Evolutionary conservation across 2,329 filamentous ascomycete species (phyloP), one percentile per base, ranked within the genome.

Genomic region (Scopulariopsis brevicaulis): DNA sequence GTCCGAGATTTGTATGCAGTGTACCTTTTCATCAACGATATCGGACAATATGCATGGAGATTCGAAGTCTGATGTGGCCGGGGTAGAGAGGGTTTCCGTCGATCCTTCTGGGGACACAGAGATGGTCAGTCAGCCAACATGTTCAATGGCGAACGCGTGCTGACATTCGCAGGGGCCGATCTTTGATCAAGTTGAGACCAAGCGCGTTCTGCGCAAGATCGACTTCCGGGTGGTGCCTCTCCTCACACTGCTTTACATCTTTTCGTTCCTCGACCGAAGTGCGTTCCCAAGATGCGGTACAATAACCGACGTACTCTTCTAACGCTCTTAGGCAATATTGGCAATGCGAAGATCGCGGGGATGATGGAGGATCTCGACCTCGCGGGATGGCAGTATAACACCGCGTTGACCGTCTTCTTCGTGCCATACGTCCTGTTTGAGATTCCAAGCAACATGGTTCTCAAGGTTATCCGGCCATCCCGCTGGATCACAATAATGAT

Each of bases 311-410:
- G n/a, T n/a, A n/a, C n/a, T n/a, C n/a, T n/a, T n/a, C n/a, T n/a
- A n/a, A n/a, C n/a, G n/a, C n/a, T n/a, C n/a, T n/a, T n/a, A n/a
- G n/a, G n/a, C n/a, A 90, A 90, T 65, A 90, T 90, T 58, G 82
- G 83, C 48, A 86, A 86, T 70, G 83, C 83, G n/a, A 73, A 78
- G 10, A 72, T 87, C 1, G 84, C 83, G 62, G 78, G 78, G 1
- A 62, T 87, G 40, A 81, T 85, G 65, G 69, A 77, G 25, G 83
- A 86, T 58, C 72, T 87, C 3, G 71, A 74, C 12, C 70, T 89
- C 62, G 65, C 67, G 34, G 74, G 75, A 3, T 76, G 78, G 22
- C 77, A 85, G 62, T 87, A 81, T 63, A 82, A 86, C 65, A 57
- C 77, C 12, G 71, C 76, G 0, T 77, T 82, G 1, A 81, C 78